Percentiles rank a stretch among this genome's conserved stretches.
Conservation (phyloP, 202 grass and related monocot genomes). For the Eragrostis tef region DNA sequence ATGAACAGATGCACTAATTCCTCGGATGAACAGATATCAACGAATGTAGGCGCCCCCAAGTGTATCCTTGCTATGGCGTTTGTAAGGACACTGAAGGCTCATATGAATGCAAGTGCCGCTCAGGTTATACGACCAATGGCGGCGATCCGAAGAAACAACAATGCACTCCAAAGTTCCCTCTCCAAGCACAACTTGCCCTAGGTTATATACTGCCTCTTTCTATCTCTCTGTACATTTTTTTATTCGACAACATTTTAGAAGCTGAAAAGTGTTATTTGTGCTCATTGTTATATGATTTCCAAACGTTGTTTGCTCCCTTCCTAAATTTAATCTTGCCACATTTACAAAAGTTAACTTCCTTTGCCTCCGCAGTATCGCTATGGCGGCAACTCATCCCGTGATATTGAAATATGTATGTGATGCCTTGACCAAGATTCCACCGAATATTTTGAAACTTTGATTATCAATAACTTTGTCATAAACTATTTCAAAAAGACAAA, state of each 20-base stretch:
- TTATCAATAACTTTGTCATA: too few species aligned
- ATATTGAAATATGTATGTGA: too few species aligned
- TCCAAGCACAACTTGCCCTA: constrained; percentile 18
- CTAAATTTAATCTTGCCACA: too few species aligned
- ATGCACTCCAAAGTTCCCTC: constrained; percentile 1
- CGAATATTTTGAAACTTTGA: too few species aligned
- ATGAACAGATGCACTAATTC: neutral
- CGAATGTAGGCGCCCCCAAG: constrained; percentile 21
- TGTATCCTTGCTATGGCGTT: constrained; percentile 41
- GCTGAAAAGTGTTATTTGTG: too few species aligned
- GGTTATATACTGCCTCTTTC: constrained; percentile 15
- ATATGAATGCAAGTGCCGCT: constrained; percentile 34
- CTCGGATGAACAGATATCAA: constrained; percentile 43
- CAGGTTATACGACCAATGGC: constrained; percentile 9
- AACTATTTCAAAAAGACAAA: too few species aligned
- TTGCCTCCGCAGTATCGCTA: too few species aligned
- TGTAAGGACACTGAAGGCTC: constrained; percentile 42
- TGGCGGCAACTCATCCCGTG: too few species aligned
- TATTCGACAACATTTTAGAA: neutral
- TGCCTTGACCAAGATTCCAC: too few species aligned
- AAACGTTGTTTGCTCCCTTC: too few species aligned
- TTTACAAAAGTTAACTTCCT: too few species aligned
- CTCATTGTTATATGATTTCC: too few species aligned
- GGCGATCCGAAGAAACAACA: constrained; percentile 15
- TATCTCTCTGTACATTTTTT: neutral